A percentile compares a stretch with the other conserved stretches of the same genome.
Conservation (phyloP, 2,329 filamentous ascomycete genomes). For the Ascochyta clinopodiicola region DNA sequence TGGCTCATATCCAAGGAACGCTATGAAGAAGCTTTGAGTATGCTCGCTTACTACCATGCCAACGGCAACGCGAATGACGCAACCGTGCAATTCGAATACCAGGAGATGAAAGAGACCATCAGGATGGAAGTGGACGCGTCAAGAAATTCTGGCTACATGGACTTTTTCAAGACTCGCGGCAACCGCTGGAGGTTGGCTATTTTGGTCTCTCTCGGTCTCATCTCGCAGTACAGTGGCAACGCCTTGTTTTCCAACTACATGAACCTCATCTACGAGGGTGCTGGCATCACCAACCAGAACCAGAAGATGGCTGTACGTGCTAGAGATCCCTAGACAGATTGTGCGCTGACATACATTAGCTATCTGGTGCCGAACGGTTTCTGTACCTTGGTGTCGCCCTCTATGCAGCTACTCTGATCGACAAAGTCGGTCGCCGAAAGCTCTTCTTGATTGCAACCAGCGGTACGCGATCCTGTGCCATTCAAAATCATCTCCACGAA, state of each 20-base stretch:
- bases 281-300: slow-evolving; percentile 61
- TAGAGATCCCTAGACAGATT: no score
- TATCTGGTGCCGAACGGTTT: slow-evolving; percentile 61
- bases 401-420: slow-evolving; percentile 62
- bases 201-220: slow-evolving; percentile 68
- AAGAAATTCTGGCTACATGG: slow-evolving; percentile 61
- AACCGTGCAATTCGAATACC: slow-evolving; percentile 70
- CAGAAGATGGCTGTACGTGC: slow-evolving; percentile 50
- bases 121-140: slow-evolving; percentile 60
- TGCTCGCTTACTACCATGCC: slow-evolving; percentile 69
- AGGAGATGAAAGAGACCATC: slow-evolving; percentile 70
- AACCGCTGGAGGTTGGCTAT: slow-evolving; percentile 71
- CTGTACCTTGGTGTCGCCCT: slow-evolving; percentile 65
- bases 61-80: slow-evolving; percentile 64
- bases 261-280: slow-evolving; percentile 65
- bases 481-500: neutral
- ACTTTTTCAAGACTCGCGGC: slow-evolving; percentile 67
- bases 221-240: slow-evolving; percentile 73
- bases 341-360: slow-evolving; percentile 15
- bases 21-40: slow-evolving; percentile 65
- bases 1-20: slow-evolving; percentile 68
- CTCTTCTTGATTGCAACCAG: slow-evolving; percentile 58
- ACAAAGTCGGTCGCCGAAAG: slow-evolving; percentile 63
- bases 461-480: slow-evolving; percentile 17
- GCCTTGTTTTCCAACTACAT: slow-evolving; percentile 72